Evolutionary conservation across 2,329 filamentous ascomycete genomes (phyloP).

Genomic region (Calonectria multiphialidica): DNA sequence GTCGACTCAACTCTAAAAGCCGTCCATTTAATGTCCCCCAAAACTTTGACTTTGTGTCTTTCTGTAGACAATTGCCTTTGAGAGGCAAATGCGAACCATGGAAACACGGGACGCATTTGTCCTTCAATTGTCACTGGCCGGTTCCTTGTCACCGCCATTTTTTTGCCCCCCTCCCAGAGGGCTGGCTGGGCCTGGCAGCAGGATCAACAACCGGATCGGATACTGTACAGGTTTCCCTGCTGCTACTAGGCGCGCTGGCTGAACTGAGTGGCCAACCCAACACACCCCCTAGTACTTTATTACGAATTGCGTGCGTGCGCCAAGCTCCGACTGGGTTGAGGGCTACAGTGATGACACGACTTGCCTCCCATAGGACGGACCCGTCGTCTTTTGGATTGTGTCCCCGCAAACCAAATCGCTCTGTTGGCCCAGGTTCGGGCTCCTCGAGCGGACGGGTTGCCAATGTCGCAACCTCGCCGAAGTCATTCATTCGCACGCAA

Average conservation of each 20-base stretch:
- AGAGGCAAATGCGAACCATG: slow-evolving; percentile 18
- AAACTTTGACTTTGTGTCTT: slow-evolving; percentile 26
- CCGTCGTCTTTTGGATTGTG: slow-evolving; percentile 12
- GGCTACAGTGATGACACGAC: slow-evolving; percentile 38
- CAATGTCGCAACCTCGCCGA: slow-evolving; percentile 19
- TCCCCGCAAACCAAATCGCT: slow-evolving; percentile 6
- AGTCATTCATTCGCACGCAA: slow-evolving; percentile 1
- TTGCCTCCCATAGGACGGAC: slow-evolving; percentile 21
- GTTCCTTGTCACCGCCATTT: slow-evolving; percentile 9
- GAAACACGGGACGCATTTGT: slow-evolving; percentile 9
- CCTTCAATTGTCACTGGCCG: background rate
- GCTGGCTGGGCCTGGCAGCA: slow-evolving; percentile 4
- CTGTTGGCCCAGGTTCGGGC: slow-evolving; percentile 8
- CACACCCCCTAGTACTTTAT: slow-evolving; percentile 33
- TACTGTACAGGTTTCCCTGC: slow-evolving; percentile 8
- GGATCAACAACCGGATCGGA: slow-evolving; percentile 12
- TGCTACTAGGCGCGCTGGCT: slow-evolving; percentile 25
- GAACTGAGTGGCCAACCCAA: slow-evolving; percentile 29
- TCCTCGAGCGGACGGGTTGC: background rate
- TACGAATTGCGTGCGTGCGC: slow-evolving; percentile 29
- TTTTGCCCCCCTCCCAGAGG: background rate
- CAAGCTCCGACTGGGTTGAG: slow-evolving; percentile 36
- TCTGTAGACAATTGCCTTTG: slow-evolving; percentile 13
- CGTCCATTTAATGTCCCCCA: slow-evolving; percentile 14
- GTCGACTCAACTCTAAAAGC: slow-evolving; percentile 40